Percentiles rank a stretch among this genome's conserved stretches.
phyloP scores from a whole-genome alignment of 345 rosid genomes.

The Iberis pinnata region DNA sequence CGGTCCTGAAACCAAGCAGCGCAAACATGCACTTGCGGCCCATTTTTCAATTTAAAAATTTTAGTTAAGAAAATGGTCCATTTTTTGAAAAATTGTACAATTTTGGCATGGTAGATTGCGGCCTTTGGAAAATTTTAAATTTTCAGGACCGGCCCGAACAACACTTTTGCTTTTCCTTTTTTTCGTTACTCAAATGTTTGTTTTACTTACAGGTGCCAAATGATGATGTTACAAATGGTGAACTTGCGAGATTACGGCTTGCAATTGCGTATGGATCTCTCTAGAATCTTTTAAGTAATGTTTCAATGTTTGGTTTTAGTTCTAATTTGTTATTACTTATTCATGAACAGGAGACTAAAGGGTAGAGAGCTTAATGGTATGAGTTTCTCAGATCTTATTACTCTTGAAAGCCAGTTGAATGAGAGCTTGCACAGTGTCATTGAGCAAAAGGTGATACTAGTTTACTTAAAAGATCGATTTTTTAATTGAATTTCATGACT shows the following conservation, averaged over 20 bases:
- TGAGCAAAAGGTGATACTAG: slow-evolving; percentile 32
- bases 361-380: slow-evolving; percentile 31
- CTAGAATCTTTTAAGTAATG: neutral
- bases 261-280: slow-evolving; percentile 24
- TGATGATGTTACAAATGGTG: slow-evolving; percentile 13
- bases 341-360: slow-evolving; percentile 25
- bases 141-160: too few relatives aligned
- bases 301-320: neutral
- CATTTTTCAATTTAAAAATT: too few relatives aligned
- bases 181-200: neutral
- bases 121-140: too few relatives aligned
- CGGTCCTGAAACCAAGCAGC: too few relatives aligned
- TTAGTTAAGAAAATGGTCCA: too few relatives aligned
- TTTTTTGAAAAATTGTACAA: too few relatives aligned
- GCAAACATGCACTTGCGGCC: too few relatives aligned
- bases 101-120: too few relatives aligned
- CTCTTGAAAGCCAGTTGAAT: slow-evolving; percentile 32
- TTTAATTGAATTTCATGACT: slow-evolving; percentile 6
- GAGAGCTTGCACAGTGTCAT: slow-evolving; percentile 31
- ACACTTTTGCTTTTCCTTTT: too few relatives aligned
- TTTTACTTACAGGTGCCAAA: slow-evolving; percentile 16
- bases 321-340: neutral
- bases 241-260: slow-evolving; percentile 28
- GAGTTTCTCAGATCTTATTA: slow-evolving; percentile 27
- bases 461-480: neutral